Percentiles rank a stretch among this genome's conserved stretches.
Conservation (phyloP, 495 filamentous ascomycete genomes). For the Penicillium desertorum region DNA sequence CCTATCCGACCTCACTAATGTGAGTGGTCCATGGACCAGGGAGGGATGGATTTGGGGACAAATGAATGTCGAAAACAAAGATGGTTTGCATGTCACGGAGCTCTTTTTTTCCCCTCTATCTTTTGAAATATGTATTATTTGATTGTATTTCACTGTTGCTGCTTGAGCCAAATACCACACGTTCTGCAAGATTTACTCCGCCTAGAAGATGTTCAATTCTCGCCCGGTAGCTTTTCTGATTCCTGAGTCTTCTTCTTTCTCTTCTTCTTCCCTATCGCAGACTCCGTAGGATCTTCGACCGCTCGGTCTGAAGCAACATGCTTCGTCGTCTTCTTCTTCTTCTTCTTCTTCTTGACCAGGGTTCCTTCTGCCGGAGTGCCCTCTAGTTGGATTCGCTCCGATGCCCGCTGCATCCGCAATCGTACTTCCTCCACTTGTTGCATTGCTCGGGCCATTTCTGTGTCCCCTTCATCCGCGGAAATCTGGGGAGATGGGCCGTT, state of each 20-base stretch:
- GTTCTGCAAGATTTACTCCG: neutral
- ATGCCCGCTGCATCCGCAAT: conserved; percentile 86
- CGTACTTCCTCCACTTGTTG: conserved; percentile 80
- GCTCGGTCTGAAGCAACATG: neutral
- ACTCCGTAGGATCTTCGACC: conserved; percentile 3
- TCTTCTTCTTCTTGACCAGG: conserved; percentile 76
- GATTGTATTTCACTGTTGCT: conserved; percentile 6
- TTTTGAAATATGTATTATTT: conserved; percentile 9
- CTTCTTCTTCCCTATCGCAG: conserved; percentile 11
- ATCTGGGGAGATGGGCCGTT: conserved; percentile 17
- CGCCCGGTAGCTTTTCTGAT: neutral
- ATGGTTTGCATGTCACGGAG: neutral
- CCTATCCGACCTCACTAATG: neutral
- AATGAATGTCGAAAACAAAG: neutral
- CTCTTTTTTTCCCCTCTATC: neutral
- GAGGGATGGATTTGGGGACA: neutral
- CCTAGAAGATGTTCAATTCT: conserved; percentile 2
- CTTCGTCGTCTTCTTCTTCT: conserved; percentile 56
- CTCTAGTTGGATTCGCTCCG: conserved; percentile 74
- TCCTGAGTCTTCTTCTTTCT: conserved; percentile 22
- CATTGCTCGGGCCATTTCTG: conserved; percentile 81
- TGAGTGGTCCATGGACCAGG: neutral
- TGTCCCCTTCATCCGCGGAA: conserved; percentile 56
- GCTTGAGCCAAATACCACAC: conserved; percentile 2
- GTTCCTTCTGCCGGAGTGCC: conserved; percentile 69